Conservation (phyloP, 225 moss, liverwort and hornwort genomes). For the Polytrichum commune region DNA sequence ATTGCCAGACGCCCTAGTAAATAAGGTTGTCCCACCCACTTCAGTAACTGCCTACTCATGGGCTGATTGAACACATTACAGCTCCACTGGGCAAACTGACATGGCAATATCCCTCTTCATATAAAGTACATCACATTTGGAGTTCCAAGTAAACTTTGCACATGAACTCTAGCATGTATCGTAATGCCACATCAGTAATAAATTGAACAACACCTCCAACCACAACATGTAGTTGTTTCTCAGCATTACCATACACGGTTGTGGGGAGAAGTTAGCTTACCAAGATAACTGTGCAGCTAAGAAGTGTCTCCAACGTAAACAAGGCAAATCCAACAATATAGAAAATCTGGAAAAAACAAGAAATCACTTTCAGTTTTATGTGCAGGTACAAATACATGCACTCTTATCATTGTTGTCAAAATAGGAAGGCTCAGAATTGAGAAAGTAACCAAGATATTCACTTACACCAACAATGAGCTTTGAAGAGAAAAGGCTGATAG, state of each 20-base stretch:
- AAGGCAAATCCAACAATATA: constrained; percentile 72
- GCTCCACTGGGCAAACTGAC: no score
- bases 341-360: constrained; percentile 53
- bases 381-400: no score
- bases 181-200: no score
- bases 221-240: no score
- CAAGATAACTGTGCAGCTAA: constrained; percentile 72
- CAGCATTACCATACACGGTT: no score
- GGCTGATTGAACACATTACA: no score
- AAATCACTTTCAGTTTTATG: no score
- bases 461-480: constrained; percentile 71
- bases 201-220: no score
- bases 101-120: no score
- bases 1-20: not conserved
- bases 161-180: no score
- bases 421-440: not conserved
- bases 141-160: no score
- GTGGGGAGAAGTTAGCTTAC: constrained; percentile 25
- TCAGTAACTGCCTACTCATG: not conserved
- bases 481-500: constrained; percentile 51
- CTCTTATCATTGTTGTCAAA: not conserved
- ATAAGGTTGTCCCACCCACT: not conserved
- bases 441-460: not conserved
- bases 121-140: no score
- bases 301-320: constrained; percentile 49